Conservation (phyloP, 768 basidiomycete genomes). For the Pisolithus sp. region DNA sequence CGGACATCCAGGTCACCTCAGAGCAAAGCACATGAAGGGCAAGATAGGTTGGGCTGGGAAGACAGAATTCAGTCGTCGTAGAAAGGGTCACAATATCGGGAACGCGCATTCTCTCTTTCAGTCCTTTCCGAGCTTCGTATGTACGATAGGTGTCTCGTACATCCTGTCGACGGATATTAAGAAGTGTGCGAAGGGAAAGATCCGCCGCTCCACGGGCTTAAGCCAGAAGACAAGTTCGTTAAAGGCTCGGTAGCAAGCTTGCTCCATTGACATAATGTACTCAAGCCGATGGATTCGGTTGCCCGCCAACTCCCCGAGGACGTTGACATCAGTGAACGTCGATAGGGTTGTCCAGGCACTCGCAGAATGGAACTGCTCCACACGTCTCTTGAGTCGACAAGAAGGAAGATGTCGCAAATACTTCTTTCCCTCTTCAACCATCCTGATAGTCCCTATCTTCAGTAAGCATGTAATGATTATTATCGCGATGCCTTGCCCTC, state of each 20-base stretch:
- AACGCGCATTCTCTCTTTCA: background rate
- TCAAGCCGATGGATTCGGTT: constrained; percentile 18
- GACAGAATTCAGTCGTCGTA: background rate
- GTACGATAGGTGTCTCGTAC: too few species aligned
- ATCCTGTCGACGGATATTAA: background rate
- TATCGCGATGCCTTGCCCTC: too few species aligned
- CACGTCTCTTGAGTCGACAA: background rate
- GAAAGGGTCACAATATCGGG: background rate
- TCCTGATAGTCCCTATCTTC: too few species aligned
- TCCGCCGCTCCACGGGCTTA: background rate
- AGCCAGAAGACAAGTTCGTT: background rate
- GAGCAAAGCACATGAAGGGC: constrained; percentile 8
- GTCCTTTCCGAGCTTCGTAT: background rate
- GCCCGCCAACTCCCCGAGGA: constrained; percentile 20
- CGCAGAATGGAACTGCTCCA: constrained; percentile 1
- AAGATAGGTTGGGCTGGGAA: background rate
- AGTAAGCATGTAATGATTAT: too few species aligned
- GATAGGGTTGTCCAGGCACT: constrained; percentile 1
- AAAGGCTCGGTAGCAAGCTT: background rate
- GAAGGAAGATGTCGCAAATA: background rate
- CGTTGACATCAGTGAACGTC: constrained; percentile 5
- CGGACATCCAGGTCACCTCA: constrained; percentile 11
- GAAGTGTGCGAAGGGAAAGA: too few species aligned
- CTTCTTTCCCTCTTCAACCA: background rate
- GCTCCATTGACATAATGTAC: constrained; percentile 9